Percentiles rank a stretch among this genome's conserved stretches.
Conservation (phyloP, 345 rosid species). For the Acer campestre region DNA sequence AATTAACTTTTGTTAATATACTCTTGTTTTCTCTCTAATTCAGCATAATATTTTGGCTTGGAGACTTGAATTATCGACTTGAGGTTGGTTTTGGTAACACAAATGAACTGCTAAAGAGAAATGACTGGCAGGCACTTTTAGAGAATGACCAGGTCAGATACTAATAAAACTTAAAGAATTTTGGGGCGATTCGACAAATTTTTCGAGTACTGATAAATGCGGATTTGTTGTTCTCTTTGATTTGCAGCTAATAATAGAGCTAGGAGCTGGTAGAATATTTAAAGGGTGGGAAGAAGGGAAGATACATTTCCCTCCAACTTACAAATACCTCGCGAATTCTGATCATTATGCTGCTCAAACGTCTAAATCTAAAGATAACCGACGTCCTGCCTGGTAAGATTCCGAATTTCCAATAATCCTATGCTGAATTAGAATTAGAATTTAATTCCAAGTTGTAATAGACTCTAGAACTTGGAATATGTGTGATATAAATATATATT, state of each 20-base stretch:
- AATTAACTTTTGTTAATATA: not conserved
- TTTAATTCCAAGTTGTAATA: conserved; percentile 3
- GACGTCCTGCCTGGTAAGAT: conserved; percentile 92
- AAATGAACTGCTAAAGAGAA: conserved; percentile 49
- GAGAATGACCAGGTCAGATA: conserved; percentile 78
- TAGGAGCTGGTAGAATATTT: conserved; percentile 72
- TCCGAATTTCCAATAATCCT: not conserved
- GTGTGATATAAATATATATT: no score
- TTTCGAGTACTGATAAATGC: not conserved
- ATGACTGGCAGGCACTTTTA: conserved; percentile 80
- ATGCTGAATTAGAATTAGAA: not conserved
- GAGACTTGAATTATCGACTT: conserved; percentile 97
- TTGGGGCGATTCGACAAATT: not conserved
- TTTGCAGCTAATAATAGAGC: conserved; percentile 73
- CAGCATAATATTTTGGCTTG: conserved; percentile 92
- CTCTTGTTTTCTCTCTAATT: not conserved
- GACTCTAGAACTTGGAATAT: no score
- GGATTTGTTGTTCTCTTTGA: not conserved
- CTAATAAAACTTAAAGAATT: not conserved
- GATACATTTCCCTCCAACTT: conserved; percentile 87
- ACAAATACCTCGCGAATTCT: conserved; percentile 73
- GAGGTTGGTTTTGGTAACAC: conserved; percentile 46
- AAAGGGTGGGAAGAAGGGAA: conserved; percentile 92
- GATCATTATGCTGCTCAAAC: conserved; percentile 66
- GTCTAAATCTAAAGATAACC: conserved; percentile 63